Percentiles rank a stretch among this genome's conserved stretches.
Evolutionary conservation across 2,329 filamentous ascomycete genomes (phyloP).

Genomic region (Sporothrix pseudoabietina): DNA sequence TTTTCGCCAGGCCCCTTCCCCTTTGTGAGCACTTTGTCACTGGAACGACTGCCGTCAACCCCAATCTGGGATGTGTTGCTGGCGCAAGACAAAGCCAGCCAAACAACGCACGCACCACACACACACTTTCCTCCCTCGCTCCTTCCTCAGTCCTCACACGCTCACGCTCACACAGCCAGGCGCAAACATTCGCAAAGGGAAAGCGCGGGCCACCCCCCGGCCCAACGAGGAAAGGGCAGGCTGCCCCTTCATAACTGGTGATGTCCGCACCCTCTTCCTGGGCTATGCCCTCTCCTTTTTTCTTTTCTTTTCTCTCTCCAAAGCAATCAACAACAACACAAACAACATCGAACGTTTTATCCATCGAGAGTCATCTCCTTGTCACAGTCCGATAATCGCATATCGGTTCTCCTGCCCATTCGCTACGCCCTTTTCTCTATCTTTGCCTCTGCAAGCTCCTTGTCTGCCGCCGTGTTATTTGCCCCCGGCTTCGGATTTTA

Average conservation of each 20-base stretch:
- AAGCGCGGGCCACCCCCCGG: constrained; percentile 27
- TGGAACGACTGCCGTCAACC: not conserved
- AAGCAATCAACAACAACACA: constrained; percentile 54
- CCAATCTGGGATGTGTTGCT: not conserved
- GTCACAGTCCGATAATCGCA: constrained; percentile 64
- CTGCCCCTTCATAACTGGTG: constrained; percentile 37
- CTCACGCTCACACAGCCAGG: constrained; percentile 15
- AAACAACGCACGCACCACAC: constrained; percentile 21
- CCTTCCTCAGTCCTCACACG: constrained; percentile 5
- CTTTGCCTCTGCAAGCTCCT: constrained; percentile 34
- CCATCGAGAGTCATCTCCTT: constrained; percentile 57
- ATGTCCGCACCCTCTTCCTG: constrained; percentile 38
- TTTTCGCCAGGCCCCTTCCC: not conserved
- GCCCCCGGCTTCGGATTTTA: constrained; percentile 41
- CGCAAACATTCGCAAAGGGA: constrained; percentile 22
- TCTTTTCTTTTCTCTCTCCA: constrained; percentile 40
- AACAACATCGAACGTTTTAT: constrained; percentile 47
- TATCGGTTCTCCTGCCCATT: constrained; percentile 51
- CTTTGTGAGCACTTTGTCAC: not conserved
- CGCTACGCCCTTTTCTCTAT: constrained; percentile 38
- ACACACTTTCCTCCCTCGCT: constrained; percentile 15
- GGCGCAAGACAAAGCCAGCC: constrained; percentile 25
- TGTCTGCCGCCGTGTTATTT: constrained; percentile 30
- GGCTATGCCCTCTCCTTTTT: constrained; percentile 41
- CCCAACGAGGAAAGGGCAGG: not conserved